Conservation (phyloP, 2,329 filamentous ascomycete species). For the Aspergillus uvarum region DNA sequence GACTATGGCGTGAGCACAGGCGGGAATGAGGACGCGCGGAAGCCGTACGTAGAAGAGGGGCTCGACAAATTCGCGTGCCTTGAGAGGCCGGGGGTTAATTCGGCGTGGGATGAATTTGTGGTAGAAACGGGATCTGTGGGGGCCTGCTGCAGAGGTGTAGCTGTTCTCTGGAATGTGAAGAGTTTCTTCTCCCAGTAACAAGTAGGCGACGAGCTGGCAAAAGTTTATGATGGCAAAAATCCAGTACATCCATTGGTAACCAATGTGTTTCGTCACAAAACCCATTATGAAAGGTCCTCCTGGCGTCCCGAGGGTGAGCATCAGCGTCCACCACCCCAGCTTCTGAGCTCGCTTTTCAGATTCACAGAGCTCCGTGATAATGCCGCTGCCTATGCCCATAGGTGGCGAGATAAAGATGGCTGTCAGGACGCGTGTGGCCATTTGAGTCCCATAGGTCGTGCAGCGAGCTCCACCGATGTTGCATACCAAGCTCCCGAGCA, state of each 20-base stretch:
- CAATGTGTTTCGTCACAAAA: constrained; percentile 50
- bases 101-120: constrained; percentile 42
- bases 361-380: constrained; percentile 57
- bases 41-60: constrained; percentile 47
- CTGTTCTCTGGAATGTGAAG: constrained; percentile 47
- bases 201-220: constrained; percentile 54
- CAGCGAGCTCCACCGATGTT: constrained; percentile 55
- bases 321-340: constrained; percentile 55
- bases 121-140: constrained; percentile 25
- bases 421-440: constrained; percentile 49
- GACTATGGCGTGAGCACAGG: constrained; percentile 54
- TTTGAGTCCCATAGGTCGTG: constrained; percentile 50
- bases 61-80: constrained; percentile 49
- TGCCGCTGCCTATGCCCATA: constrained; percentile 52
- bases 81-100: constrained; percentile 51
- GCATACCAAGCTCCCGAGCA: constrained; percentile 48
- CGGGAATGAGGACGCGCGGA: constrained; percentile 51
- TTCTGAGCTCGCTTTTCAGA: constrained; percentile 51
- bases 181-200: constrained; percentile 55
- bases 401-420: constrained; percentile 56
- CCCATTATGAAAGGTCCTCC: constrained; percentile 34
- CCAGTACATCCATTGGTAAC: constrained; percentile 60
- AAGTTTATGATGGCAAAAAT: constrained; percentile 58
- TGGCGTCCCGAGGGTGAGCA: constrained; percentile 51
- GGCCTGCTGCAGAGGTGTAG: constrained; percentile 33